phyloP scores from a whole-genome alignment of 1,139 yeast genomes.

The Kodamaea anthophila region DNA sequence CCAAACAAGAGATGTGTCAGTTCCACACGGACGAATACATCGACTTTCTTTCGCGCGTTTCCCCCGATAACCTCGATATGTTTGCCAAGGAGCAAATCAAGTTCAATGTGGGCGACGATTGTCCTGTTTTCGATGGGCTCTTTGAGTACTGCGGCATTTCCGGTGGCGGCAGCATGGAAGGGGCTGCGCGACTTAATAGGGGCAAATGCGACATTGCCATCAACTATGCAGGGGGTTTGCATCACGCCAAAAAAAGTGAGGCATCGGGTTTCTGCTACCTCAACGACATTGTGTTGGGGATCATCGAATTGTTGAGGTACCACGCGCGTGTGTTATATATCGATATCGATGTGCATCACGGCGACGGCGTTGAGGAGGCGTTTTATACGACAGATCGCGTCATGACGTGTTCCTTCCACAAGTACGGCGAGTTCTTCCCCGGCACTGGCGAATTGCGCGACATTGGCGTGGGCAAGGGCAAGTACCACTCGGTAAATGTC shows the following conservation, averaged over 20 bases:
- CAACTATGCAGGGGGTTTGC: slow-evolving; percentile 96
- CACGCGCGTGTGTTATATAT: slow-evolving; percentile 94
- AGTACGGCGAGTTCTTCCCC: slow-evolving; percentile 94
- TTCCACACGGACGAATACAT: slow-evolving; percentile 97
- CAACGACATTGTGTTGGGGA: slow-evolving; percentile 81
- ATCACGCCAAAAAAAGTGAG: slow-evolving; percentile 93
- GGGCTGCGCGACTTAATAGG: slow-evolving; percentile 85
- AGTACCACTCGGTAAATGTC: slow-evolving; percentile 78
- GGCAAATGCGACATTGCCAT: slow-evolving; percentile 95
- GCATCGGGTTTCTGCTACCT: slow-evolving; percentile 96
- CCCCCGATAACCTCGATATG: slow-evolving; percentile 90
- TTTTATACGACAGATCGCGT: slow-evolving; percentile 94
- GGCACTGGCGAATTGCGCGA: slow-evolving; percentile 93
- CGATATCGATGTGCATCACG: slow-evolving; percentile 96
- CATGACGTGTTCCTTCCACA: slow-evolving; percentile 96
- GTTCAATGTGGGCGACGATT: slow-evolving; percentile 95
- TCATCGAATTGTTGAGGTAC: slow-evolving; percentile 79
- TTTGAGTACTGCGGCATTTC: slow-evolving; percentile 91
- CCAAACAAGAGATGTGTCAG: slow-evolving; percentile 97
- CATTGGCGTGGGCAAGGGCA: slow-evolving; percentile 85
- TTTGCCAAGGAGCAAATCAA: slow-evolving; percentile 89
- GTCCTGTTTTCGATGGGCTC: slow-evolving; percentile 94
- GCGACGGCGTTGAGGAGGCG: slow-evolving; percentile 98
- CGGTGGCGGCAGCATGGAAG: slow-evolving; percentile 97
- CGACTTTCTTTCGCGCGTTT: slow-evolving; percentile 85